Evolutionary conservation across 2,329 filamentous ascomycete genomes (phyloP), one percentile per base, ranked within the genome.

Genomic region (Knoxdaviesia proteae): DNA sequence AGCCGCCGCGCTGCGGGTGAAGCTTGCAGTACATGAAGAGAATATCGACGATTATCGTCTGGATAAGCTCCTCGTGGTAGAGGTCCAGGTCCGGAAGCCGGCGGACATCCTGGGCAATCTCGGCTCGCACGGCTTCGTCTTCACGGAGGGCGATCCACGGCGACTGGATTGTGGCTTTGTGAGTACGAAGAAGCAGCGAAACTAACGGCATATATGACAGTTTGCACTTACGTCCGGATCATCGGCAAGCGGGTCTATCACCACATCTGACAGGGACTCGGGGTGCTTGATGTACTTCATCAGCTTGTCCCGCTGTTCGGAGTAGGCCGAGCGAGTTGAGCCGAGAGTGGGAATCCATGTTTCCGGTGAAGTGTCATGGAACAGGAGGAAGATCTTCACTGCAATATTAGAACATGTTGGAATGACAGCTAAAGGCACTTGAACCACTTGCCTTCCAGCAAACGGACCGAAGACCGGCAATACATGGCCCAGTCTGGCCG

Each of bases 1-100:
- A 98, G 11, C 75, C 86, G 10, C 84, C 84, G 43, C 84, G 69
- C 50, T 80, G 76, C 2, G 84, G 84, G 53, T 96, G 84, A 42
- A 92, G 70, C 58, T 94, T 96, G 62, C 86, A 90, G 61, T 87
- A 96, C 49, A 98, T 72, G 58, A 96, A 98, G 34, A 98, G 66
- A 33, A 94, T 77, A 54, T 98, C 83, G 33, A 92, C 62, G 51
- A 98, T 77, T 58, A 84, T 81, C 37, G 67, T 69, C 57, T 96
- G 90, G 1, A 82, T 83, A 9, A 68, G 63, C 8, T 78, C 72
- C 50, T 87, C 73, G 45, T 87, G 84, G 53, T 96, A 98, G 56
- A 88, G 92, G 39, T 75, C 72, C 52, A 90, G 87, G 51, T 94
- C 90, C 5, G 88, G 90, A 58, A 96, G 83, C 49, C 90, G 72